A percentile compares a stretch with the other conserved stretches of the same genome.
These are phyloP conservation scores for Periconia sp. DNA, from an alignment of 2,329 filamentous ascomycete species.

Conservation along the genomic window DNA sequence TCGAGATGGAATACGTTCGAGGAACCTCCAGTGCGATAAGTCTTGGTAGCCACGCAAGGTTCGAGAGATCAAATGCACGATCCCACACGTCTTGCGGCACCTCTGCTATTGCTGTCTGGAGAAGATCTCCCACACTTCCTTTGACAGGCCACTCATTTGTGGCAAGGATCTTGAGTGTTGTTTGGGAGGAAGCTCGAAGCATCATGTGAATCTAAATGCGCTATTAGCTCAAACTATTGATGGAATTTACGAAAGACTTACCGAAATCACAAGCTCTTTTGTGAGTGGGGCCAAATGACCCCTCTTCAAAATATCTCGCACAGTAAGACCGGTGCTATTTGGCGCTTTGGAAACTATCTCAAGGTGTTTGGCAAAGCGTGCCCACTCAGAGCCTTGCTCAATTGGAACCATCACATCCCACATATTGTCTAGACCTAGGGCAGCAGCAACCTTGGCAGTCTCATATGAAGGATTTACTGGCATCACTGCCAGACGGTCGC, in stretches of 20 bases:
- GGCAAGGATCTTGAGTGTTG: constrained; percentile 56
- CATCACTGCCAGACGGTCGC: constrained; percentile 61
- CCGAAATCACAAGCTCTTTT: constrained; percentile 56
- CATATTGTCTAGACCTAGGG: constrained; percentile 55
- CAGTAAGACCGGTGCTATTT: constrained; percentile 43
- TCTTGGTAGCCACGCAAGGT: constrained; percentile 55
- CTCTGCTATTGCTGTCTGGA: constrained; percentile 57
- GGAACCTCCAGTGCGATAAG: constrained; percentile 58
- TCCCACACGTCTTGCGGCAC: constrained; percentile 59
- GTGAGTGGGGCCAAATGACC: constrained; percentile 61
- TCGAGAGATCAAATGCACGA: constrained; percentile 52
- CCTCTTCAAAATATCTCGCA: constrained; percentile 58
- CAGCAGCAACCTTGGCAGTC: constrained; percentile 59
- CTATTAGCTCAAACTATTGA: background rate
- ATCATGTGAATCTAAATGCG: constrained; percentile 49
- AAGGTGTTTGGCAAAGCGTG: constrained; percentile 56
- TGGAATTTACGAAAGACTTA: background rate
- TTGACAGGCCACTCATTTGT: constrained; percentile 60
- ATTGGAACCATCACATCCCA: constrained; percentile 50
- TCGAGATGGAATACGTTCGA: constrained; percentile 61
- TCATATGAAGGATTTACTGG: constrained; percentile 61
- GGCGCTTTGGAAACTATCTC: constrained; percentile 42
- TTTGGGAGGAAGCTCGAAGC: constrained; percentile 58
- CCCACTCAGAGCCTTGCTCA: constrained; percentile 48
- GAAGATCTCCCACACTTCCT: constrained; percentile 58